A percentile compares a stretch with the other conserved stretches of the same genome.
Evolutionary conservation across 2,329 filamentous ascomycete genomes (phyloP).

Genomic region (Knufia petricola): DNA sequence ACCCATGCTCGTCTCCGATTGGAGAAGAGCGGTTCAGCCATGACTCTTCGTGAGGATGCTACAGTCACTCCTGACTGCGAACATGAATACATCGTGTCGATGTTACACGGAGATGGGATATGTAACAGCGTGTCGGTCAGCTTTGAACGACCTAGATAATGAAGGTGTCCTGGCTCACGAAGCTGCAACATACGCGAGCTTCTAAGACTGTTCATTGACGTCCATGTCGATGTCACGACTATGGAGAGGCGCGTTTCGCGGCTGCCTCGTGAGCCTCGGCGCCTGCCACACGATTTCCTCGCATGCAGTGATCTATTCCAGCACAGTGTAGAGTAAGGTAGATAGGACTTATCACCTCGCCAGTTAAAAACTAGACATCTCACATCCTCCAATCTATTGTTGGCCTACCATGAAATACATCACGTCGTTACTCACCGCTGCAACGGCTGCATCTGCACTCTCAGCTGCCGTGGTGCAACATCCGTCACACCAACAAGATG

Average conservation of each 20-base stretch:
- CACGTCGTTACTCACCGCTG: constrained; percentile 28
- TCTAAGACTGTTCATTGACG: too few species aligned
- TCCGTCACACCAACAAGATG: constrained; percentile 2
- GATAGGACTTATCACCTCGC: too few species aligned
- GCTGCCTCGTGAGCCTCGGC: constrained; percentile 1
- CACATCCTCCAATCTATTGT: background rate
- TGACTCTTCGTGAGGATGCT: too few species aligned
- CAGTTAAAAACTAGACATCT: too few species aligned
- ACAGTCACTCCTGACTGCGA: too few species aligned
- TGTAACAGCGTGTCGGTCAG: too few species aligned
- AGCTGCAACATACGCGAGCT: too few species aligned
- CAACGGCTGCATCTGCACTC: constrained; percentile 27
- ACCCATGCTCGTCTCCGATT: background rate
- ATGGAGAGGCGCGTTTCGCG: background rate
- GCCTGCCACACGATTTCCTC: background rate
- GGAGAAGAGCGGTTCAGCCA: background rate
- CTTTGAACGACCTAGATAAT: too few species aligned
- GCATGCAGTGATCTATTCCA: background rate
- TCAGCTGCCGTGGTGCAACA: constrained; percentile 15
- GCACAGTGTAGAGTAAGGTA: too few species aligned
- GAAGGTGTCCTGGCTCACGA: too few species aligned
- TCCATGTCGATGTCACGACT: background rate
- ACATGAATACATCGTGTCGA: too few species aligned
- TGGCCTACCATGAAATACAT: constrained; percentile 28
- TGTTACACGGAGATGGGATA: too few species aligned